phyloP scores from a whole-genome alignment of 345 rosid species.

The Boechera divaricarpa region DNA sequence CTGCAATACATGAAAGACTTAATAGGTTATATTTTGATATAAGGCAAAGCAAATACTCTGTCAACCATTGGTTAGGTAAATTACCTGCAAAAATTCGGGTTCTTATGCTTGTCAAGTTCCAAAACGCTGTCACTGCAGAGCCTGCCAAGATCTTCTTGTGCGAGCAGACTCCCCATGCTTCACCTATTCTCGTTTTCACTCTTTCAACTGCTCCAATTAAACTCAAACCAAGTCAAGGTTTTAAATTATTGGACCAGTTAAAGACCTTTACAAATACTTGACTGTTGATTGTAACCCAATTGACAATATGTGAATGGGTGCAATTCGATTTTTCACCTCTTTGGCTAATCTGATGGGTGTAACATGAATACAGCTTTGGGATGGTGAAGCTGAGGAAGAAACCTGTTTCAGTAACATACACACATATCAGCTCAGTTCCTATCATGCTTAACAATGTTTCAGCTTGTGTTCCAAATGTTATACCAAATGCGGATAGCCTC shows the following conservation, averaged over 20 bases:
- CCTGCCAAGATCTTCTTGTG: slow-evolving; percentile 87
- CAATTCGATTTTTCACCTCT: slow-evolving; percentile 53
- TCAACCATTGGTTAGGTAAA: slow-evolving; percentile 4
- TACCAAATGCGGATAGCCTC: slow-evolving; percentile 80
- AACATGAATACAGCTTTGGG: slow-evolving; percentile 74
- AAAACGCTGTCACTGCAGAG: slow-evolving; percentile 76
- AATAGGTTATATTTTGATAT: slow-evolving; percentile 12
- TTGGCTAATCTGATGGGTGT: slow-evolving; percentile 62
- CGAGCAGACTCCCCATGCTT: slow-evolving; percentile 81
- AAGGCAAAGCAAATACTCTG: slow-evolving; percentile 19
- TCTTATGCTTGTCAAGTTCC: slow-evolving; percentile 81
- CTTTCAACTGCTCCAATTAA: slow-evolving; percentile 57
- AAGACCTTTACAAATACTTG: not conserved
- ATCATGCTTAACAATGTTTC: slow-evolving; percentile 3
- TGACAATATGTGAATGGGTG: slow-evolving; percentile 17
- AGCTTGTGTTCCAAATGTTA: slow-evolving; percentile 30
- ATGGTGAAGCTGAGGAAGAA: slow-evolving; percentile 82
- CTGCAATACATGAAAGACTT: slow-evolving; percentile 53
- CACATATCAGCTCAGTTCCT: slow-evolving; percentile 20
- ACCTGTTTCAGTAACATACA: slow-evolving; percentile 55
- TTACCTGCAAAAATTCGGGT: slow-evolving; percentile 79
- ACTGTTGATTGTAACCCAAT: not conserved
- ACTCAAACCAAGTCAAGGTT: slow-evolving; percentile 19
- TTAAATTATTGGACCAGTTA: not conserved
- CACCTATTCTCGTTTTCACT: slow-evolving; percentile 50